Base-by-base conservation (phyloP, 2,329 filamentous ascomycete species). In the Graphiopsis chlorocephala region DNA sequence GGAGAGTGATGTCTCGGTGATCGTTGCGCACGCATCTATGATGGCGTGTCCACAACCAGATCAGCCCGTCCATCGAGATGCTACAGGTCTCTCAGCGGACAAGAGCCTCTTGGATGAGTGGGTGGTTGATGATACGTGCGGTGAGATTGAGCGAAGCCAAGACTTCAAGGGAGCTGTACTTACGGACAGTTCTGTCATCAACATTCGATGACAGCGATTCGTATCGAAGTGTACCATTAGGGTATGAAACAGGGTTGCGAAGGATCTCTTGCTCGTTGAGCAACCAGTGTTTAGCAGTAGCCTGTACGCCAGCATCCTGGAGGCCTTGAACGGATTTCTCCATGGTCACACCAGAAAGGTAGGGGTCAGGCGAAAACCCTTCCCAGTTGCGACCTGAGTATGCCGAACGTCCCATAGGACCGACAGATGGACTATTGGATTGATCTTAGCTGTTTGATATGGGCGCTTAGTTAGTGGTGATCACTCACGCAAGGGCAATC, bases 311-410 rank as follows among this genome's bases (percentile, higher is more conserved):
- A 70, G 42, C 75, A 71, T 62, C 80, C 77, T 42, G 79, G 74
- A 63, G 83, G 2, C 84, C 84, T 70, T 79, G 79, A 66, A 85
- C 82, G 0, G 83, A 85, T 66, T 81, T 69, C 3, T 78, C 76
- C 25, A 75, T 82, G 1, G 76, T 81, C 64, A 81, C 72, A 0
- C 76, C 84, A 68, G 85, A 83, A 29, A 91, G 81, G 2, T 84
- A 84, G 0, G 89, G 89, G 71, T 92, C 89, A 1, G 83, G 77
- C 0, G 89, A 88, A 70, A 91, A 91, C 0, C 86, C 85, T 73
- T 88, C 85, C 48, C 86, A 68, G 55, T 66, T 67, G 15, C 66
- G 60, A 29, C 66, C 66, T 14, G 53, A 65, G 50, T 55, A 47
- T 17, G 64, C 60, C 28, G 56, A 53, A 25, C 64, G 60, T 15